Evolutionary conservation across 768 basidiomycete genomes (phyloP), one percentile per base, ranked within the genome.

Genomic region (Tricholoma saponaceum): DNA sequence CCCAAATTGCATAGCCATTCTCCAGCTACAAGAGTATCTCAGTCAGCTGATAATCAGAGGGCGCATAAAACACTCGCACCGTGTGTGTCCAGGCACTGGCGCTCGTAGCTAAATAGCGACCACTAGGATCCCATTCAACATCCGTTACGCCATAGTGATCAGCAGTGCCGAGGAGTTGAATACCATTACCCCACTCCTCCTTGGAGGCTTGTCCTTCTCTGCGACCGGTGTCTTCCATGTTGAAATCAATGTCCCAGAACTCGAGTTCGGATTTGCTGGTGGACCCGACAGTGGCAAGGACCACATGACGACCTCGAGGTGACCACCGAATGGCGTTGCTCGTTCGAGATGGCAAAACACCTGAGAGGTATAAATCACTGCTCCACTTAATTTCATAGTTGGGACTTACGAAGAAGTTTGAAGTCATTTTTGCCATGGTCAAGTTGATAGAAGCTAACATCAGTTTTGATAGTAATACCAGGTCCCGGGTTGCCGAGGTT

Each of bases 71-170:
- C 60, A 57, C 63, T 32, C 86, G 64, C 72, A 97, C 96, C 68
- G 90, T 90, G 66, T 93, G 90, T 65, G 90, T 87, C 96, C 97
- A 99, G 25, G 89, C 87, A 66, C 93, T 96, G 9, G 95, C 97
- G 67, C 89, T 91, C 9, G 95, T 95, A 32, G 90, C 90, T 52
- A 98, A 77, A 72, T 90, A 97, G 58, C 97, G 86, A 52, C 97
- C 97, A 68, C 86, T 89, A 23, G 97, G 96, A 71, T 99, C 97
- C 97, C 97, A 99, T 70, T 97, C 94, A 44, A 97, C 88, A 64
- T 98, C 96, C 20, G 96, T 98, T 50, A 98, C 85, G 54, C 95
- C 96, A 68, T 96, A 99, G 71, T 98, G 96, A 72, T 98, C 97
- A 2, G 89, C 87, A 18, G 86, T 83, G 41, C 86, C 89, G 35